A percentile compares a stretch with the other conserved stretches of the same genome.
Evolutionary conservation across 2,329 filamentous ascomycete genomes (phyloP).

Genomic region (Rhinocladiella mackenziei): DNA sequence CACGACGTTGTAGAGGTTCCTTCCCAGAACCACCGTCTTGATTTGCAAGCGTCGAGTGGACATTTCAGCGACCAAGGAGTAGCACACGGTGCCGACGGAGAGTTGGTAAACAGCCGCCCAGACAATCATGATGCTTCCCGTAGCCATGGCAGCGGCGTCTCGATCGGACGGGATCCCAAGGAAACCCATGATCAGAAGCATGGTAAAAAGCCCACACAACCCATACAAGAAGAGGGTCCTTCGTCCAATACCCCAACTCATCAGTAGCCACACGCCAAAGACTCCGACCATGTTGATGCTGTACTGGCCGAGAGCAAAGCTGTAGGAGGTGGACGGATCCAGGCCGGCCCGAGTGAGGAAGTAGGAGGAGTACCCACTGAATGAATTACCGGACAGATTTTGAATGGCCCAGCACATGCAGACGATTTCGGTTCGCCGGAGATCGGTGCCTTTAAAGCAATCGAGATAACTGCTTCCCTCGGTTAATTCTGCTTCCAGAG

Average conservation of each 20-base stretch:
- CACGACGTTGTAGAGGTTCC: slow-evolving; percentile 75
- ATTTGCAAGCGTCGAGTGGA: slow-evolving; percentile 78
- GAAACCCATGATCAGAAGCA: slow-evolving; percentile 82
- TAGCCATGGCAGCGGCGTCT: slow-evolving; percentile 64
- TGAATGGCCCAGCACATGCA: slow-evolving; percentile 64
- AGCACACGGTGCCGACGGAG: slow-evolving; percentile 83
- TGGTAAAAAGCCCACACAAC: slow-evolving; percentile 65
- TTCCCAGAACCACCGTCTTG: slow-evolving; percentile 83
- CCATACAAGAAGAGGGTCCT: slow-evolving; percentile 72
- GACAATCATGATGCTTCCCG: slow-evolving; percentile 76
- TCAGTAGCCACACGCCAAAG: slow-evolving; percentile 51
- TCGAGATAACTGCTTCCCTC: slow-evolving; percentile 70
- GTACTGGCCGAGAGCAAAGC: slow-evolving; percentile 47
- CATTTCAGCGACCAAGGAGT: slow-evolving; percentile 79
- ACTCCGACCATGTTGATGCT: slow-evolving; percentile 47
- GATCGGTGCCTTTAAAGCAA: slow-evolving; percentile 78
- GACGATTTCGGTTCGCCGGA: slow-evolving; percentile 71
- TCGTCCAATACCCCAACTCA: slow-evolving; percentile 70
- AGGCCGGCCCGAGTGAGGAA: slow-evolving; percentile 45
- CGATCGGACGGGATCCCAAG: slow-evolving; percentile 65
- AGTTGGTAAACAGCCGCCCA: slow-evolving; percentile 83
- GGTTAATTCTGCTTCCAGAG: slow-evolving; percentile 71
- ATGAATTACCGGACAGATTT: slow-evolving; percentile 62
- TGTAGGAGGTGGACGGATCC: slow-evolving; percentile 33
- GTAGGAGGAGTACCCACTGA: slow-evolving; percentile 62